phyloP scores from a whole-genome alignment of 2,329 filamentous ascomycete genomes.

The Fusarium incarnatum region DNA sequence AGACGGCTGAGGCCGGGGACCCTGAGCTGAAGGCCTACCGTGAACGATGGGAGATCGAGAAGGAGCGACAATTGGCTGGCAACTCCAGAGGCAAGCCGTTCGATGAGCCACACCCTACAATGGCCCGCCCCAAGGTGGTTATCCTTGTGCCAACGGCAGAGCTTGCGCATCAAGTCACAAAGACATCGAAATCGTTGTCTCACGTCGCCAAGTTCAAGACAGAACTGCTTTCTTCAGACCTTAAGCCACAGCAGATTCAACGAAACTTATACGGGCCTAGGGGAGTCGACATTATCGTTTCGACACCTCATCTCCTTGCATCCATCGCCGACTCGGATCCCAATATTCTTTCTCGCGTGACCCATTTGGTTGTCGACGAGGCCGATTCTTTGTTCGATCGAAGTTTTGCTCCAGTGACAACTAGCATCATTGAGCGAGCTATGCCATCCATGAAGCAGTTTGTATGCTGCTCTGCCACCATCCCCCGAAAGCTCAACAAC shows the following conservation, averaged over 20 bases:
- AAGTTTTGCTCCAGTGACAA: slow-evolving; percentile 87
- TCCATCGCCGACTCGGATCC: slow-evolving; percentile 91
- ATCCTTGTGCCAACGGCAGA: slow-evolving; percentile 94
- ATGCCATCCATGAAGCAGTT: slow-evolving; percentile 86
- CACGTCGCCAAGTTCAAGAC: slow-evolving; percentile 90
- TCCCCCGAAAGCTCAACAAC: slow-evolving; percentile 87
- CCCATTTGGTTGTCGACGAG: slow-evolving; percentile 91
- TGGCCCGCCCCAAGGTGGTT: slow-evolving; percentile 83
- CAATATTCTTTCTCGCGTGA: slow-evolving; percentile 90
- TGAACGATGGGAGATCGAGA: slow-evolving; percentile 65
- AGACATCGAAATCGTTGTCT: slow-evolving; percentile 82
- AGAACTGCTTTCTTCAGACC: slow-evolving; percentile 81
- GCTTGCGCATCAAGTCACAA: slow-evolving; percentile 87
- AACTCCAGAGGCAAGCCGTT: slow-evolving; percentile 71
- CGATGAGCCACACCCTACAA: slow-evolving; percentile 77
- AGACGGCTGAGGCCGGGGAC: slow-evolving; percentile 76
- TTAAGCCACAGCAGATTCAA: slow-evolving; percentile 82
- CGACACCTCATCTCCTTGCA: slow-evolving; percentile 89
- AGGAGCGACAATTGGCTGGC: slow-evolving; percentile 64
- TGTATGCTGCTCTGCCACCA: slow-evolving; percentile 94
- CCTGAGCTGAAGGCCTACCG: slow-evolving; percentile 68
- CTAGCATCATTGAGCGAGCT: slow-evolving; percentile 82
- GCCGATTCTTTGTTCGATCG: slow-evolving; percentile 96
- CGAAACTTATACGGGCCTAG: slow-evolving; percentile 82
- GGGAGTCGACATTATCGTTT: slow-evolving; percentile 86